Percentiles rank a stretch among this genome's conserved stretches.
Evolutionary conservation across 1,284 basidiomycete species (phyloP).

Genomic region (Veloporphyrellus conicus): DNA sequence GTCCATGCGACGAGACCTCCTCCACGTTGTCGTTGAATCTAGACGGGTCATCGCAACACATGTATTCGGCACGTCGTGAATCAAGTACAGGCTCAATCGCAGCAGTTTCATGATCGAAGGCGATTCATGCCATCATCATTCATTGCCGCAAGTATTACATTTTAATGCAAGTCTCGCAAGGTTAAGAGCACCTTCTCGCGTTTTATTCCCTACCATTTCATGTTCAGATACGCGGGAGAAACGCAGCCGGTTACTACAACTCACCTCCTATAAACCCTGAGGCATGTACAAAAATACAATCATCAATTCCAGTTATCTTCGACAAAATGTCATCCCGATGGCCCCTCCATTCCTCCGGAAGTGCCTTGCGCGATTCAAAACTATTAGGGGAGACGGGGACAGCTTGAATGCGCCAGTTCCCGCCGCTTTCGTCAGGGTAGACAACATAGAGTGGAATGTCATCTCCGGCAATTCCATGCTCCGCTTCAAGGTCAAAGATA

Average conservation of each 20-base stretch:
- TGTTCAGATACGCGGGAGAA: conserved; percentile 12
- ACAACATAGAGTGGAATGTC: conserved; percentile 77
- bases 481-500: conserved; percentile 80
- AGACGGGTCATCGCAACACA: conserved; percentile 15
- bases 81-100: conserved; percentile 8
- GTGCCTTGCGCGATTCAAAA: conserved; percentile 86
- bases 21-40: conserved; percentile 13
- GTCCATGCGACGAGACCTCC: no score
- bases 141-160: conserved; percentile 26
- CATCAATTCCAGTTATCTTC: conserved; percentile 72
- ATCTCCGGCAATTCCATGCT: conserved; percentile 41
- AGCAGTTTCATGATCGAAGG: conserved; percentile 12
- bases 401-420: conserved; percentile 92
- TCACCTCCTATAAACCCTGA: conserved; percentile 92
- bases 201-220: conserved; percentile 70
- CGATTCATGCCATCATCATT: conserved; percentile 16
- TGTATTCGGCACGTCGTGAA: conserved; percentile 13
- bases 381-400: conserved; percentile 80
- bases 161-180: conserved; percentile 73
- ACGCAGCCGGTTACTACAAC: conserved; percentile 24
- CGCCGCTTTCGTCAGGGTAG: conserved; percentile 79
- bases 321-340: conserved; percentile 81
- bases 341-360: conserved; percentile 93
- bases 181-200: conserved; percentile 79
- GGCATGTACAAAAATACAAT: conserved; percentile 90